These are phyloP conservation scores for Ustilago hordei DNA, from an alignment of 1,284 basidiomycete species.

Conservation along the genomic window DNA sequence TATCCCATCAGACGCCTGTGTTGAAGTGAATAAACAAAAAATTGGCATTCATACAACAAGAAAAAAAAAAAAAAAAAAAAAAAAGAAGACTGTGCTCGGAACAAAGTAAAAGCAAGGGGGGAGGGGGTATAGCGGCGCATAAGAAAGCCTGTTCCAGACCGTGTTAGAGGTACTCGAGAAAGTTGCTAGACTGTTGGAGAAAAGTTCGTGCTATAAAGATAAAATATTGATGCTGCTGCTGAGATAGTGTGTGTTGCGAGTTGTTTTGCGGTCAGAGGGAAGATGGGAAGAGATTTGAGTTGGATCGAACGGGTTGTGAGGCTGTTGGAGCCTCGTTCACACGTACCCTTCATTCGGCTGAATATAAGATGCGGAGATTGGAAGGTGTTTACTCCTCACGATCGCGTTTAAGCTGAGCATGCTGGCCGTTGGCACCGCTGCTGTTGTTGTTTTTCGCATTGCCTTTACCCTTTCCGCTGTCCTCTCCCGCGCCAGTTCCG, in stretches of 20 bases:
- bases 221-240: not conserved
- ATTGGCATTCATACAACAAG: conserved; percentile 15
- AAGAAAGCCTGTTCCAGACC: conserved; percentile 14
- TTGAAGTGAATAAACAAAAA: not conserved
- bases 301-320: conserved; percentile 17
- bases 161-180: conserved; percentile 26
- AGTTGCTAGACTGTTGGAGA: not conserved
- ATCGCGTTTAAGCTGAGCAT: conserved; percentile 46
- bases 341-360: not conserved
- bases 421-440: conserved; percentile 11
- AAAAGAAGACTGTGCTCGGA: not conserved
- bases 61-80: conserved; percentile 2
- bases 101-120: not conserved
- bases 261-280: not conserved
- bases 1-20: not conserved
- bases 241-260: not conserved
- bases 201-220: not conserved
- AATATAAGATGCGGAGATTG: not conserved
- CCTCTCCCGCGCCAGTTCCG: conserved; percentile 33
- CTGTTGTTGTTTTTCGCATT: conserved; percentile 10
- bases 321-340: conserved; percentile 38
- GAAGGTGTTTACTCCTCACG: conserved; percentile 41
- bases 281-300: conserved; percentile 15
- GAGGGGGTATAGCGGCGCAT: conserved; percentile 16
- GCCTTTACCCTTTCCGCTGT: conserved; percentile 9